Evolutionary conservation across 257 asterid species (phyloP).

Genomic region (Nicotiana tomentosiformis): DNA sequence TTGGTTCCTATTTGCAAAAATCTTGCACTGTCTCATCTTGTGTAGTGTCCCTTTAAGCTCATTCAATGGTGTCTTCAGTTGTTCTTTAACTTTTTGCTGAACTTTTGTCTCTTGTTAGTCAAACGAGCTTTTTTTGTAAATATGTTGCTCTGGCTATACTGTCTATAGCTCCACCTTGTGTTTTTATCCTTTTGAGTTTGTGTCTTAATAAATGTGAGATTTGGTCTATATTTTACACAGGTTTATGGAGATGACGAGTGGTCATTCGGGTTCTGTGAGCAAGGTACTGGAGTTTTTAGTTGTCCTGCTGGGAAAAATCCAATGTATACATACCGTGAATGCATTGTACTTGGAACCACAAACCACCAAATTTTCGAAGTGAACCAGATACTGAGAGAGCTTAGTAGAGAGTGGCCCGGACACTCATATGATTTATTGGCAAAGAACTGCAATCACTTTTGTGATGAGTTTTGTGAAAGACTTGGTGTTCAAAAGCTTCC

Average conservation of each 20-base stretch:
- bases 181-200: not conserved
- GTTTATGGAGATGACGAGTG: conserved; percentile 80
- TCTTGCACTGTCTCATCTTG: not conserved
- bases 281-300: conserved; percentile 91
- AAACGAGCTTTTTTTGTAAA: not conserved
- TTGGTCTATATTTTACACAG: conserved; percentile 27
- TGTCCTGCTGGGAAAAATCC: conserved; percentile 83
- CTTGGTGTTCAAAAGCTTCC: conserved; percentile 97
- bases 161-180: not conserved
- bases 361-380: conserved; percentile 58
- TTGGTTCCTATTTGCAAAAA: not conserved
- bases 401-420: conserved; percentile 99
- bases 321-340: conserved; percentile 90
- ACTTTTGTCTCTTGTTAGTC: not conserved
- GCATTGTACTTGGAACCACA: conserved; percentile 65
- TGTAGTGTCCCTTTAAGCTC: not conserved
- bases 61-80: not conserved
- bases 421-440: conserved; percentile 73
- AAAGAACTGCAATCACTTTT: conserved; percentile 95
- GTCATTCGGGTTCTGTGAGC: conserved; percentile 98
- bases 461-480: conserved; percentile 84
- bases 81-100: not conserved
- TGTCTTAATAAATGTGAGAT: not conserved
- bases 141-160: not conserved
- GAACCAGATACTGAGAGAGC: conserved; percentile 90